Evolutionary conservation across 1,284 basidiomycete genomes (phyloP), one percentile per base, ranked within the genome.

Genomic region (Heterobasidion parviporum): DNA sequence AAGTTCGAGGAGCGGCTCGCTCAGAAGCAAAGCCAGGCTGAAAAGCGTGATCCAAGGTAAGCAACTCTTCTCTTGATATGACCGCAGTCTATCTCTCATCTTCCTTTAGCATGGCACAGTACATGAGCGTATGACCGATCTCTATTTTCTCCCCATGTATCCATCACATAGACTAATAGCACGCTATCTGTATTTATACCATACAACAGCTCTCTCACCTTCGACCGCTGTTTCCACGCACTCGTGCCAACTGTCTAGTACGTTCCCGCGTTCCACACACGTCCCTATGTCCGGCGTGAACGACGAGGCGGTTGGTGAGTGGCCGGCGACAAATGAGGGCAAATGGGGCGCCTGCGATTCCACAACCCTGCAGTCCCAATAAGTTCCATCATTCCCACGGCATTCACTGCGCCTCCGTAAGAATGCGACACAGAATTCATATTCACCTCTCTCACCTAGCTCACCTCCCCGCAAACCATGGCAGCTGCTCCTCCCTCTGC

Each of bases 1-100:
- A 98, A 97, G 75, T 80, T 99, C 9, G 96, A 99, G 71, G 70
- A 87, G 63, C 82, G 85, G 54, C 70, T 98, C 45, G 74, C 77
- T 47, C 70, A 76, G 56, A 74, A 80, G 60, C 65, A 72, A 56
- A 62, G 38, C 6, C 54, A 54, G 16, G 54, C 55, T 16, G 56
- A 71, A 61, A 74, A 75, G 57, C 68, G 74, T 58, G 68, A 70
- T 69, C 64, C 74, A 64, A 61, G 70, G 78, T 79, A 65, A 75
- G 68, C 67, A 26, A 50, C 8, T 35, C 47, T 7, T 43, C 50
- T 45, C 16, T 18, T 18, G 52, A 34, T 16, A 18, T 50, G 16
- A 36, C 59, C 55, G 49, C 38, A 18, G 45, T 12, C 52, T 50
- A 47, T 50, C 58, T 50, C 51, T 36, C 54, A 54, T 26, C 34